Base-by-base conservation (phyloP, 2,329 filamentous ascomycete species). In the Aureobasidium pullulans region DNA sequence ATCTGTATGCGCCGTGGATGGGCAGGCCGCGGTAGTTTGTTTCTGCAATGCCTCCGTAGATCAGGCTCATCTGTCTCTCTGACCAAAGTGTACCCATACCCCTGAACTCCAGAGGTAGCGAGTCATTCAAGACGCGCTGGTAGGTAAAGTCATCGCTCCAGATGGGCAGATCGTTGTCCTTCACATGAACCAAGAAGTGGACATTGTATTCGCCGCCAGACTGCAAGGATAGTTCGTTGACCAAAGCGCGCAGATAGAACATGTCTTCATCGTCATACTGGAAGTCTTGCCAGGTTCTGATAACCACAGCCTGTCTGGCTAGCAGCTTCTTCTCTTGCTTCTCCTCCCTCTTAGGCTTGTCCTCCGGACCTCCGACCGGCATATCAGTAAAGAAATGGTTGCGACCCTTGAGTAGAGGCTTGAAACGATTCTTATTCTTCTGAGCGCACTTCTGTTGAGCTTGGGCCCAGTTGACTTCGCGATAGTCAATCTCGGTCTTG, bases 131-230 rank as follows among this genome's bases (percentile, higher is more conserved):
- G 72, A 93, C 82, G 15, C 81, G 79, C 65, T 90, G 82, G 61
- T 90, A 89, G 0, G 85, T 87, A 34, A 82, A 79, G 16, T 88
- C 83, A 66, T 94, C 89, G 0, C 89, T 84, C 88, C 88, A 96
- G 65, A 96, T 90, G 46, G 87, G 88, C 43, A 86, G 76, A 66
- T 88, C 84, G 65, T 88, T 82, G 70, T 95, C 87, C 66, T 89
- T 90, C 64, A 95, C 89, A 65, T 96, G 90, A 40, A 96, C 81
- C 37, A 96, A 78, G 69, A 96, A 90, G 71, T 94, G 89, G 3
- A 96, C 80, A 4, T 82, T 81, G 66, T 94, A 96, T 70, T 96
- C 89, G 48, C 87, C 89, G 34, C 90, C 89, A 0, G 89, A 92
- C 59, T 84, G 79, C 50, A 96, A 76, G 7, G 86, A 84, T 9